Conservation (phyloP, 331 rosid species). For the Quercus phellos region DNA sequence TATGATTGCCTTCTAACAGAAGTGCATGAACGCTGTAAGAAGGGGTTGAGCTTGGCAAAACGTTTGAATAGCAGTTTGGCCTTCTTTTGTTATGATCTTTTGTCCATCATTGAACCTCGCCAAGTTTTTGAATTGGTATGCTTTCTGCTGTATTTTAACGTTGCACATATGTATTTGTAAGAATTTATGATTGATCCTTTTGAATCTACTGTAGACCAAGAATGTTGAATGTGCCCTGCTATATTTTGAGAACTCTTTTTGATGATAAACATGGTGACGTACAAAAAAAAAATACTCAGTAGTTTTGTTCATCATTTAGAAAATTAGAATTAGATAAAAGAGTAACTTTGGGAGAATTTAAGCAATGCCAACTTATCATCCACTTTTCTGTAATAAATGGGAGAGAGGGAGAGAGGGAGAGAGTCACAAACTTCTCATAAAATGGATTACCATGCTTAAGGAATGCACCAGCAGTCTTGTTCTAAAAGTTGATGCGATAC, state of each 20-base stretch:
- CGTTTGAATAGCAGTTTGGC: conserved; percentile 97
- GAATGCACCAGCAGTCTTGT: too few relatives aligned
- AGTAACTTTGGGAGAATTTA: not conserved
- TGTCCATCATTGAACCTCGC: conserved; percentile 92
- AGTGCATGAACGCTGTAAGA: conserved; percentile 98
- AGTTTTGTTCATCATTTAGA: not conserved
- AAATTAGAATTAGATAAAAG: not conserved
- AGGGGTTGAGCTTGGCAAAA: conserved; percentile 92
- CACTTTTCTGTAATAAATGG: not conserved
- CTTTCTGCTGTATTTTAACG: conserved; percentile 17
- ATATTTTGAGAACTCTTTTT: not conserved
- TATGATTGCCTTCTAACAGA: conserved; percentile 97
- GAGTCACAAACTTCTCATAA: not conserved
- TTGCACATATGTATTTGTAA: not conserved
- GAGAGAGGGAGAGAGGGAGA: not conserved
- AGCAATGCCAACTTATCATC: not conserved
- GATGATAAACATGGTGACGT: not conserved
- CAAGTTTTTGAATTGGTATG: conserved; percentile 97
- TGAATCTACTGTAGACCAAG: not conserved
- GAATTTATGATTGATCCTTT: not conserved
- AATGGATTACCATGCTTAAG: not conserved
- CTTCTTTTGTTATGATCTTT: conserved; percentile 93
- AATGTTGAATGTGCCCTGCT: not conserved
- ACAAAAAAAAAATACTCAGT: not conserved
- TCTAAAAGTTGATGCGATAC: not conserved